phyloP scores from a whole-genome alignment of 768 basidiomycete genomes.

The Boletus tylopilopsis region DNA sequence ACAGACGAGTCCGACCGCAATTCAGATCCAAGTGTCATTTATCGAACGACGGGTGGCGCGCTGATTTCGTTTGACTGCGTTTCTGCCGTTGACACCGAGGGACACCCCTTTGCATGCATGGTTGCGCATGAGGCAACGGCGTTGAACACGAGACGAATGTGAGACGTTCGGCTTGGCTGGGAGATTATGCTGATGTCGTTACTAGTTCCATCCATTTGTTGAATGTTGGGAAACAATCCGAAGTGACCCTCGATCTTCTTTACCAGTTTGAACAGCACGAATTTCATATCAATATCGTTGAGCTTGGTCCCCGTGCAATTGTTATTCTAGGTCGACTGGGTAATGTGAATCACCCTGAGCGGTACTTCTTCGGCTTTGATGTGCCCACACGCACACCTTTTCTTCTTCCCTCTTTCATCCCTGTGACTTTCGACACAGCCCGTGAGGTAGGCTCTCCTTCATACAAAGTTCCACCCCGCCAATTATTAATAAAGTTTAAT shows the following conservation, averaged over 20 bases:
- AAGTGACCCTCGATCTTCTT: constrained; percentile 11
- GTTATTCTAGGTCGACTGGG: background rate
- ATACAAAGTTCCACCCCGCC: background rate
- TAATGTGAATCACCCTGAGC: background rate
- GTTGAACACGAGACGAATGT: constrained; percentile 2
- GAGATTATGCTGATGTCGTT: background rate
- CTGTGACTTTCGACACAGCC: background rate
- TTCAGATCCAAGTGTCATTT: constrained; percentile 5
- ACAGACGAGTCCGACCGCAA: background rate
- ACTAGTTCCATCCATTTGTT: constrained; percentile 10
- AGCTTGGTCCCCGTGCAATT: background rate
- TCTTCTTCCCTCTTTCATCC: background rate
- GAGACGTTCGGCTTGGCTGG: background rate
- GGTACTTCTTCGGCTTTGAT: background rate
- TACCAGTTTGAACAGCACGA: constrained; percentile 5
- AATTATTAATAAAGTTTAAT: background rate
- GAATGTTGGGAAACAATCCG: background rate
- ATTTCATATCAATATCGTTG: background rate
- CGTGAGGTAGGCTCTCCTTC: background rate
- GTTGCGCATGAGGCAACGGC: background rate
- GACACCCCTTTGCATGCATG: constrained; percentile 14
- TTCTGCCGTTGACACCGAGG: constrained; percentile 12
- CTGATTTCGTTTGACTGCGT: constrained; percentile 6
- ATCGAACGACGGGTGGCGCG: background rate
- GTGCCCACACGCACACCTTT: background rate